Base-by-base conservation (phyloP, 345 rosid species). In the Bruguiera gymnorhiza region DNA sequence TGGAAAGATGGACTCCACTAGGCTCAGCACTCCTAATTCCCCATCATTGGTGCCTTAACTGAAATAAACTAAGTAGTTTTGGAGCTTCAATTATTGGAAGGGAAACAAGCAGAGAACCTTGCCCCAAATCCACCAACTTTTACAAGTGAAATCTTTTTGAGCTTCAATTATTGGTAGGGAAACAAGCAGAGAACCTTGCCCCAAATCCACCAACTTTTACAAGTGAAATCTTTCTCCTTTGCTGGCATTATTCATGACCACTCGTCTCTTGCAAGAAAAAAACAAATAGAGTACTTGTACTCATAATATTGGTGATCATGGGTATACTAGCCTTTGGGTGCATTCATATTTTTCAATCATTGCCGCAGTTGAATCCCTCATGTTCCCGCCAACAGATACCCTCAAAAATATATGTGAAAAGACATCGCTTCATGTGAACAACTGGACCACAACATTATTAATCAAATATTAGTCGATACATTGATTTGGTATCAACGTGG, bases 1-100 rank as follows among this genome's bases (percentile, higher is more conserved):
- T 88, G 93, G 83, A 85, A 86, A 86, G 89, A 82, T 79, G 83
- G 81, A 85, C 73, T 79, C 90, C 93, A 86, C 90, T 80, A 48
- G 70, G 63, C 70, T 66, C 74, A 60, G 63, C 66, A 53, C 73
- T 74, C 13, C 29, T 31, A 15, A 56, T 8, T 21, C 30, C 16
- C 31, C 79, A 85, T 85, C 83, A 86, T 85, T 85, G 88, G 79
- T 79, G 79, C 73, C 80, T 63, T 82, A 84, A 80, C 86, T 76
- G 70, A 76, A 84, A 65, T 80, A 84, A 82, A 78, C 80, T 29
- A 84, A 46, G 69, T 58, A 67, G 15, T 67, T 57, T 74, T 30
- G 65, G 52, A 32, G 30, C 78, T 76, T 75, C 87, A 86, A 86
- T 86, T 79, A 84, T 86, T 84, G 85, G 73, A 27, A 60, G 6